Evolutionary conservation across 1,284 basidiomycete species (phyloP), one percentile per base, ranked within the genome.

Genomic region (Cutaneotrichosporon sp.): DNA sequence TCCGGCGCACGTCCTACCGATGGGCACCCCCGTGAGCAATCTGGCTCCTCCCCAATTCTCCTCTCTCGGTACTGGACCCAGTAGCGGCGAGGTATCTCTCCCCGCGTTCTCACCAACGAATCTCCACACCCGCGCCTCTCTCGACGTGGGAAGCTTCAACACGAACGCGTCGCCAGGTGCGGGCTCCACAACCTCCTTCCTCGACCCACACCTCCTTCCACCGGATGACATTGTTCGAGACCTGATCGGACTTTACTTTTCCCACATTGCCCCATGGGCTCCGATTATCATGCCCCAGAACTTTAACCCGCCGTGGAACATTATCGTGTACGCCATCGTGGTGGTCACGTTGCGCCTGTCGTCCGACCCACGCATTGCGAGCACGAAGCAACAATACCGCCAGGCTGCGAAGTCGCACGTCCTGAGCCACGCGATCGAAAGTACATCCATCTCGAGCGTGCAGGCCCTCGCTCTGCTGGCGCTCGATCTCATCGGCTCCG

Each of bases 381-480:
- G 35, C n/a, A 59, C 33, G 7, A 68, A 65, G 45, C 57, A 59
- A 29, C 59, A 55, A 34, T 64, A 66, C 52, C 64, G 67, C 19
- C 51, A 60, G 20, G 63, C 70, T 7, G 73, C 74, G 2, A 74
- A 74, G 46, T 61, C 67, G 35, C 68, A 74, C 41, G 70, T 76
- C 14, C 60, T 74, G 9, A 60, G 65, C 1, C 70, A 74, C 46
- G 71, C 74, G 14, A 69, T 75, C 29, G 71, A 75, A 51, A 68
- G 64, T 11, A 74, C 71, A 1, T 66, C 68, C 11, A 68, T 76
- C 35, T 54, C 67, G 5, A 68, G 66, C 0, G 62, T 75, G 2
- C 74, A 76, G 49, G 74, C 74, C 6, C 55, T 76, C 3, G 71
- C 72, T 0, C 52, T 76, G 17, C 61, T 76, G 2, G 70, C 74